Evolutionary conservation across 2,329 filamentous ascomycete genomes (phyloP).

Genomic region (Cercospora beticola): DNA sequence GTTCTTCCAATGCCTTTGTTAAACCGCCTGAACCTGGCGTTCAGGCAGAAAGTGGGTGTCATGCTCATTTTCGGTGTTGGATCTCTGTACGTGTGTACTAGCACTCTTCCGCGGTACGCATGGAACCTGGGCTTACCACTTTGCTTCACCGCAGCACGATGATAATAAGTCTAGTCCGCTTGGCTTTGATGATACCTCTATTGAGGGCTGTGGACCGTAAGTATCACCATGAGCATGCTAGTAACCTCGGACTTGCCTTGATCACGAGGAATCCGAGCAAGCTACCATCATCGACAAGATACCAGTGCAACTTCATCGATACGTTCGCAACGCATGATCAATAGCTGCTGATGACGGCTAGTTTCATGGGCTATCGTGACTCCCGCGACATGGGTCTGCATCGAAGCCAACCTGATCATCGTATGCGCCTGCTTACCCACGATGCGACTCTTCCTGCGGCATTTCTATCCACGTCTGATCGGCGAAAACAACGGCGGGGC

Average conservation of each 20-base stretch:
- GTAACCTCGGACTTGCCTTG: too few species aligned
- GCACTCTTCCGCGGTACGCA: neutral
- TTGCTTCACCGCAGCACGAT: neutral
- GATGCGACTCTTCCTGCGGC: constrained; percentile 19
- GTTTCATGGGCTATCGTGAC: neutral
- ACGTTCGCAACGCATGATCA: neutral
- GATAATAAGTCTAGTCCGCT: neutral
- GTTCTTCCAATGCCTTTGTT: neutral
- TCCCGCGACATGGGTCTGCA: constrained; percentile 9
- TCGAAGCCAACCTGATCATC: constrained; percentile 20
- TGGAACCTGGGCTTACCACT: neutral
- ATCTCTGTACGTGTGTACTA: neutral
- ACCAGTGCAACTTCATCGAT: neutral
- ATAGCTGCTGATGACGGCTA: neutral
- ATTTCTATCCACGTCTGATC: constrained; percentile 17
- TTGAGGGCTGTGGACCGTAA: neutral
- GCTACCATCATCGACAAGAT: too few species aligned
- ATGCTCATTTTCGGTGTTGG: neutral
- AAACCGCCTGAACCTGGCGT: neutral
- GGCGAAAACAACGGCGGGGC: constrained; percentile 3
- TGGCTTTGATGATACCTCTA: neutral
- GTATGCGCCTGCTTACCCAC: constrained; percentile 20
- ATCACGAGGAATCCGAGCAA: too few species aligned
- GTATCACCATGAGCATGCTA: neutral
- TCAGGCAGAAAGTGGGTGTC: neutral